phyloP scores from a whole-genome alignment of 495 filamentous ascomycete genomes.

The Talaromyces stipitatus region DNA sequence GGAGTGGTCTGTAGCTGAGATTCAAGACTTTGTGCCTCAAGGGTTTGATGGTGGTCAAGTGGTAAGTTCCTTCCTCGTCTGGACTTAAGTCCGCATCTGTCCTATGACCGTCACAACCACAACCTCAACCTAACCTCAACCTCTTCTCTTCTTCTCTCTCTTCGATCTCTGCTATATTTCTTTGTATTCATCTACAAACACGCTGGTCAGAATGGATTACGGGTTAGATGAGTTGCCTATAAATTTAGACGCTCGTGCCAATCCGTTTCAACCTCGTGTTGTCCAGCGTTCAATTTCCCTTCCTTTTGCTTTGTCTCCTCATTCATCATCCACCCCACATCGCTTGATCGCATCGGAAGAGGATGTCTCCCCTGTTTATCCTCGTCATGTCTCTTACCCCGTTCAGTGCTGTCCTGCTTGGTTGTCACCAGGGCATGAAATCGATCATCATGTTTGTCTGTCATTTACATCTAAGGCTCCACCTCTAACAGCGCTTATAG shows the following conservation, averaged over 20 bases:
- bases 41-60: conserved; percentile 57
- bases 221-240: background rate
- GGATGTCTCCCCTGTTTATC: background rate
- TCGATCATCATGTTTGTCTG: background rate
- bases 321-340: background rate
- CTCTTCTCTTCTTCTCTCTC: background rate
- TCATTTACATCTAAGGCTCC: background rate
- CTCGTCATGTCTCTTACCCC: background rate
- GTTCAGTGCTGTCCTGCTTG: background rate
- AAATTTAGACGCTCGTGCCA: conserved; percentile 6
- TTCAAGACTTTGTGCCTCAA: conserved; percentile 74
- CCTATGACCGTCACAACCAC: background rate
- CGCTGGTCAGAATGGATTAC: background rate
- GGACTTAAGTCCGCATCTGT: background rate
- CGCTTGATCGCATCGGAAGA: background rate
- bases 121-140: background rate
- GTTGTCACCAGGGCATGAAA: background rate
- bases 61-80: conserved; percentile 34
- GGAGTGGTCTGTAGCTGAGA: conserved; percentile 54
- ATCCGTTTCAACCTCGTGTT: conserved; percentile 3
- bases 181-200: background rate
- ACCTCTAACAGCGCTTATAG: conserved; percentile 21
- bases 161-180: background rate
- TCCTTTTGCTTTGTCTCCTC: conserved; percentile 3
- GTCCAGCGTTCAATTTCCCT: conserved; percentile 1